phyloP scores from a whole-genome alignment of 306 rosid genomes.

The Erythrophleum fordii region DNA sequence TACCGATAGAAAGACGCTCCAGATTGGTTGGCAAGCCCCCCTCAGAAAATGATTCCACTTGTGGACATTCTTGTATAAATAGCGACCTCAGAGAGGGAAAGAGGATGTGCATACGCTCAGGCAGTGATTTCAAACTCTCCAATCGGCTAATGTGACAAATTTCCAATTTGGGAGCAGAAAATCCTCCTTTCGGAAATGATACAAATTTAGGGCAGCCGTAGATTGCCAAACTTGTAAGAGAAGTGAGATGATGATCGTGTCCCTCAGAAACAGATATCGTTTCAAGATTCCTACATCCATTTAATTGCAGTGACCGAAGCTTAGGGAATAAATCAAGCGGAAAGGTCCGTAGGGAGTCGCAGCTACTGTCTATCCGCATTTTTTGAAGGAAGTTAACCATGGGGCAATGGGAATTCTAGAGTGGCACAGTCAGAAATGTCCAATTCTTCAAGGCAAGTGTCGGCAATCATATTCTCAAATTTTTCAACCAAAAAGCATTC shows the following conservation, averaged over 20 bases:
- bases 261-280: not conserved
- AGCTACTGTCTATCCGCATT: no score
- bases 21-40: not conserved
- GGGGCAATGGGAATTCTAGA: no score
- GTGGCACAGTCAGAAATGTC: no score
- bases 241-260: not conserved
- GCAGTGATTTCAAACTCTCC: conserved; percentile 21
- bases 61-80: fast-evolving
- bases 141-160: not conserved
- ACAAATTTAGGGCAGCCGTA: conserved; percentile 10
- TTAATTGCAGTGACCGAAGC: fast-evolving
- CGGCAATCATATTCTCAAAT: not conserved
- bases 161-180: conserved; percentile 13
- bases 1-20: fast-evolving
- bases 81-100: not conserved
- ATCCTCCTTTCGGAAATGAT: conserved; percentile 30
- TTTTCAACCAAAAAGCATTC: no score
- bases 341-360: no score
- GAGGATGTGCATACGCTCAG: conserved; percentile 24
- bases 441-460: not conserved
- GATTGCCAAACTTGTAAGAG: not conserved
- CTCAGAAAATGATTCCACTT: no score
- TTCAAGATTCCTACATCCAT: conserved; percentile 8
- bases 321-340: conserved; percentile 34
- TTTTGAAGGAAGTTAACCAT: no score